Evolutionary conservation across 2,329 filamentous ascomycete species (phyloP), one percentile per base, ranked within the genome.

Genomic region (Phyllosticta paracitricarpa): DNA sequence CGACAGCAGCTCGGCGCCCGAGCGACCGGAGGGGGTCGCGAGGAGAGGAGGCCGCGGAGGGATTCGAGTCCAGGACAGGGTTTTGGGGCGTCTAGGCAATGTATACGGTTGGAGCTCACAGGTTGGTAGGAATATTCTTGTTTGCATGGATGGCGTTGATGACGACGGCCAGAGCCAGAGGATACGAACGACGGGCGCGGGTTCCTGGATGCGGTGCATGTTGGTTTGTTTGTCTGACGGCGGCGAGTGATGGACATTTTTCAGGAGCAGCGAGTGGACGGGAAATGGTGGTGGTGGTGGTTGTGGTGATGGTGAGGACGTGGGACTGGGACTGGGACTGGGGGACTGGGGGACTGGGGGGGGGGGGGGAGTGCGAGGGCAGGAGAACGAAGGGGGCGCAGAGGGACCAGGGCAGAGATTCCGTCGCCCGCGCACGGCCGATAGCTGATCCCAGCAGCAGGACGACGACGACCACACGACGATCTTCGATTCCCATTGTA

Each of bases 301-400:
- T 30, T 30, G 28, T 30, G 28, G 28, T 30, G 28, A 30, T 6
- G 28, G 28, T 4, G 26, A 28, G 26, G 26, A 8, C 26, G 7
- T 28, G 26, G 26, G 26, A 4, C 4, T 28, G 26, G 26, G 26
- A 4, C 4, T 28, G 26, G 1, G 26, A 4, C 4, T 28, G 26
- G 1, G 26, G 1, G 26, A 4, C 4, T 24, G 61, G 58, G 19
- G 19, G n/a, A n/a, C n/a, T n/a, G n/a, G 19, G 19, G 19, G 19
- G 19, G 19, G 19, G 19, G 19, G 19, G 19, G 19, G 19, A 22
- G 19, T 22, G 33, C 48, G 40, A 52, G 56, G 40, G 58, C 55
- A 63, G 63, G 67, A 65, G 67, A 48, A 48, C 17, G 10, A 48
- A 48, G 40, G 40, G 40, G 40, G 40, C 40, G 40, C 40, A 48